phyloP scores from a whole-genome alignment of 768 basidiomycete genomes.

The Mycena crocata region DNA sequence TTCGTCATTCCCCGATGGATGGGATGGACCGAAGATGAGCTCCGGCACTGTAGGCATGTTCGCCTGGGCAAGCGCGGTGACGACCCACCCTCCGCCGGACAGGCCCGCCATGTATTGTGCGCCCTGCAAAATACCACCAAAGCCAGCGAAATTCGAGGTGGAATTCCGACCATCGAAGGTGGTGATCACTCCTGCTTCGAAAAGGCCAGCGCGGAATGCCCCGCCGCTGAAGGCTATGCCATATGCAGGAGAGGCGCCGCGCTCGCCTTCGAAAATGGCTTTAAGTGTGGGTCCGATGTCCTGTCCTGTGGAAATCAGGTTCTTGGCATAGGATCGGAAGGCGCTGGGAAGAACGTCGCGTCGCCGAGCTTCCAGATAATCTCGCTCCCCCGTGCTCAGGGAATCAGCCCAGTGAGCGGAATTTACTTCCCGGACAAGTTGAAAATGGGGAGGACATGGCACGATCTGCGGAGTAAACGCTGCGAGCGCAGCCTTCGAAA shows the following conservation, averaged over 20 bases:
- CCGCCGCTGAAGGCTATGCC: conserved; percentile 68
- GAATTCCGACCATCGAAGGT: conserved; percentile 60
- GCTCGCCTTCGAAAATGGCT: conserved; percentile 39
- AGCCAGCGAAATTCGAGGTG: conserved; percentile 52
- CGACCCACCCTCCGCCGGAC: conserved; percentile 54
- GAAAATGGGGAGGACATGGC: conserved; percentile 11
- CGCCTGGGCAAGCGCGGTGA: conserved; percentile 54
- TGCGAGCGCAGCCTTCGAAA: conserved; percentile 20
- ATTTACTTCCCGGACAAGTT: conserved; percentile 16
- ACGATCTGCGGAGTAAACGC: conserved; percentile 21
- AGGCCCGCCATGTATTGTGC: conserved; percentile 64
- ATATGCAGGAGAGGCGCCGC: conserved; percentile 45
- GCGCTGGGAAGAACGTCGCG: conserved; percentile 49
- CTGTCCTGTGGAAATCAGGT: conserved; percentile 44
- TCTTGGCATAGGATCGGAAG: conserved; percentile 52
- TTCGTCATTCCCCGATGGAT: conserved; percentile 27
- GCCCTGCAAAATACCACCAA: conserved; percentile 63
- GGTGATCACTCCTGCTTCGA: conserved; percentile 59
- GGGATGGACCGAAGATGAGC: conserved; percentile 43
- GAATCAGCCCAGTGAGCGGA: neutral
- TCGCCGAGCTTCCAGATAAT: conserved; percentile 50
- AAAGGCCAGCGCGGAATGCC: conserved; percentile 64
- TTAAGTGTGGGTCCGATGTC: conserved; percentile 49
- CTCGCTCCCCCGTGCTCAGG: conserved; percentile 48
- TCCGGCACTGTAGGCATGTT: conserved; percentile 54